Base-by-base conservation (phyloP, 441 rosid species). In the Aleurites moluccanus region DNA sequence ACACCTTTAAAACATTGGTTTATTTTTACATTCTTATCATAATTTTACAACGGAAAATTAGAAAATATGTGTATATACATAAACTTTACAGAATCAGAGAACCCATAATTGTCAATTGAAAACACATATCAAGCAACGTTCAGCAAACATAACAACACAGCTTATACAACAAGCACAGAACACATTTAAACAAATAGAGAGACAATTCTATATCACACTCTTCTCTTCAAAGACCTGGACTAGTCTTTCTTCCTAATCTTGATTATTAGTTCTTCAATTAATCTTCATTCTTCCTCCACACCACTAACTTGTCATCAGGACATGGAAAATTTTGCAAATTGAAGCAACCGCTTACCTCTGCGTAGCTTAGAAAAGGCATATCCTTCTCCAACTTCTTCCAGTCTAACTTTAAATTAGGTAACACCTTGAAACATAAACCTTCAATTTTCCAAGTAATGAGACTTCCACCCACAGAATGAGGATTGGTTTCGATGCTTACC, bases 241-340 rank as follows among this genome's bases (percentile, higher is more conserved):
- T 3, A 42, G 10, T 6, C 47, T 42, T 42, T 42, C 47, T 42
- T 42, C 10, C 10, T 16, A 50, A 35, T n/a, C 35, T 42, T 16
- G 18, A 30, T 27, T 27, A 38, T 69, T 57, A 38, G 2, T 18
- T 35, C 45, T 69, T 4, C 42, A 27, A 1, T 27, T 27, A 70
- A 33, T 70, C 73, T 70, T 56, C 73, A 14, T 28, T 44, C 64
- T 23, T 70, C 64, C 10, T 70, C 77, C 70, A 65, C 4, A 61
- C 49, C 25, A 0, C 59, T 28, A 62, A 61, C 16, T 72, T 63
- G 33, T 35, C 40, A n/a, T 14, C 21, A 47, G 69, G 21, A 73
- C 0, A 23, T 10, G 68, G 69, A 62, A 62, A 73, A 14, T 73
- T 63, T 16, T n/a, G 25, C 62, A 63, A 49, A 45, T 63, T 63